phyloP scores from a whole-genome alignment of 306 rosid genomes.

The Benincasa hispida region DNA sequence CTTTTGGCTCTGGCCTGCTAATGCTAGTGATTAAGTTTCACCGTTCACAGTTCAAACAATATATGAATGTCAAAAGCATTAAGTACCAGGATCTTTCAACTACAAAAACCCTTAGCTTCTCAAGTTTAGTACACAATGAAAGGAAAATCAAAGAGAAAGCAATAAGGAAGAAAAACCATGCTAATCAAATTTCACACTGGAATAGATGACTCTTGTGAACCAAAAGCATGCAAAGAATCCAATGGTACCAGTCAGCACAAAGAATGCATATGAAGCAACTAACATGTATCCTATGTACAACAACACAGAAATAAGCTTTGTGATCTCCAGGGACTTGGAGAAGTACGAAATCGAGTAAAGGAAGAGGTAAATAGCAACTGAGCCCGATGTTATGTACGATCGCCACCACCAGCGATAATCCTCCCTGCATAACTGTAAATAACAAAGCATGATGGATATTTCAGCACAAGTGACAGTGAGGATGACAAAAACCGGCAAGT shows the following conservation, averaged over 20 bases:
- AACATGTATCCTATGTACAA: constrained; percentile 58
- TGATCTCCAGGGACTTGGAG: constrained; percentile 55
- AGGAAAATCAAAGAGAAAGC: not conserved
- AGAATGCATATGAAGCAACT: constrained; percentile 55
- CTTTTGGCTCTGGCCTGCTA: too few relatives aligned
- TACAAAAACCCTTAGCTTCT: not conserved
- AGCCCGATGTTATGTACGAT: constrained; percentile 60
- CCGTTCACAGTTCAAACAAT: not conserved
- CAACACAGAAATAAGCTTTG: constrained; percentile 47
- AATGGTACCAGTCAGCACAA: constrained; percentile 62
- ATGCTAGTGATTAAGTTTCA: too few relatives aligned
- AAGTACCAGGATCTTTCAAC: not conserved
- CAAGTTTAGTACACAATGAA: not conserved
- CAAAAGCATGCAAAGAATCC: constrained; percentile 67
- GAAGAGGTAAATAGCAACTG: constrained; percentile 58
- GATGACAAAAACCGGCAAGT: constrained; percentile 56
- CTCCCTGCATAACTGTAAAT: constrained; percentile 70
- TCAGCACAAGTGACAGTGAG: constrained; percentile 59
- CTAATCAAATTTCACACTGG: constrained; percentile 62
- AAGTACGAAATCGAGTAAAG: constrained; percentile 57
- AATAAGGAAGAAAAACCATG: not conserved
- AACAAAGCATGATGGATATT: constrained; percentile 58
- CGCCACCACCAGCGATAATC: constrained; percentile 82
- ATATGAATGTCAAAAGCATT: not conserved
- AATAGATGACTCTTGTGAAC: constrained; percentile 65